These are phyloP conservation scores for Talaromyces borbonicus DNA, from an alignment of 495 filamentous ascomycete genomes.

Conservation along the genomic window DNA sequence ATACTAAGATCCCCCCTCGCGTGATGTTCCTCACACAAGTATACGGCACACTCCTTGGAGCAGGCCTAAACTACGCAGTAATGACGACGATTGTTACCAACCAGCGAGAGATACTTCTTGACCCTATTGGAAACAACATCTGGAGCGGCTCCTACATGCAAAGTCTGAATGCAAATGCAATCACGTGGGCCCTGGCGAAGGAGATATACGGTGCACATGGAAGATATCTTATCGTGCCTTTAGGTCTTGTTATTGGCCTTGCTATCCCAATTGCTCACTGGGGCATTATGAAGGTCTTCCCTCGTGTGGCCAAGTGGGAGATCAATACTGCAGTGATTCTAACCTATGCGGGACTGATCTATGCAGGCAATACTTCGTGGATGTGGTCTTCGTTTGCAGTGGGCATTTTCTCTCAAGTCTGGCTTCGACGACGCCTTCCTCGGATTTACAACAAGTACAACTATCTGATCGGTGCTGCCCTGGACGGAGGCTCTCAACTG, in stretches of 20 bases:
- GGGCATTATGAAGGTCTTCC: slow-evolving; percentile 2
- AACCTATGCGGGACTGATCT: slow-evolving; percentile 23
- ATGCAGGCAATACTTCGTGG: slow-evolving; percentile 26
- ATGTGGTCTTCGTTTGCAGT: slow-evolving; percentile 21
- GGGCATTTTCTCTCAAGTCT: slow-evolving; percentile 36
- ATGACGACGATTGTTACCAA: slow-evolving; percentile 27
- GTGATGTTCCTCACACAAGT: slow-evolving; percentile 37
- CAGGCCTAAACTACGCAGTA: slow-evolving; percentile 37
- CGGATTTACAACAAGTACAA: slow-evolving; percentile 41
- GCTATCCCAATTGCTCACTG: slow-evolving; percentile 13
- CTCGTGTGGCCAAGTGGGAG: slow-evolving; percentile 6
- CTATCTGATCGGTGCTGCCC: slow-evolving; percentile 39
- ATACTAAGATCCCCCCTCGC: slow-evolving; percentile 25
- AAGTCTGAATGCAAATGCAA: slow-evolving; percentile 17
- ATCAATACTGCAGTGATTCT: slow-evolving; percentile 24
- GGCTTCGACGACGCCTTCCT: slow-evolving; percentile 33
- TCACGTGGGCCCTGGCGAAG: slow-evolving; percentile 27
- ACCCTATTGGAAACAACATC: slow-evolving; percentile 29
- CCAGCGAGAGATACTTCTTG: slow-evolving; percentile 22
- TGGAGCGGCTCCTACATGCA: slow-evolving; percentile 31
- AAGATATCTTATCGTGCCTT: slow-evolving; percentile 27
- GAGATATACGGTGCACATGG: slow-evolving; percentile 22
- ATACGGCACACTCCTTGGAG: slow-evolving; percentile 36
- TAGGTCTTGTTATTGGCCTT: slow-evolving; percentile 26
- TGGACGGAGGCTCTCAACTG: slow-evolving; percentile 39